Base-by-base conservation (phyloP, 805 yeast genomes). In the Hanseniaspora valbyensis region DNA sequence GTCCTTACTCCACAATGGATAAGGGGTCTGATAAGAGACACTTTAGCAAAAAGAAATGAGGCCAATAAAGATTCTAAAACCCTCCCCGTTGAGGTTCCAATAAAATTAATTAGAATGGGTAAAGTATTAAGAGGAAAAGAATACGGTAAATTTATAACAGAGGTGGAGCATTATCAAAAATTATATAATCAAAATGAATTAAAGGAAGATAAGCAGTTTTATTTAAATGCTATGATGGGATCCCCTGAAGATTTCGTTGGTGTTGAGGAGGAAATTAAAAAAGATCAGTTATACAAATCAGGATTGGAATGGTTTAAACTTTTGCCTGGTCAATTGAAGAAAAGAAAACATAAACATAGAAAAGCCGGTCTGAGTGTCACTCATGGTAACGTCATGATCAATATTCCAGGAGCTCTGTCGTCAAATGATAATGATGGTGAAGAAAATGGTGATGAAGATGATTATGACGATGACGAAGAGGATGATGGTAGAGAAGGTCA, bases 181-280 rank as follows among this genome's bases (percentile, higher is more conserved):
- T 4, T 7, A 18, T 3, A 8, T 9, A 25, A 19, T n/a, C 21
- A 39, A 13, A n/a, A 39, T 25, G 6, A 14, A 4, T 18, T 34
- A 19, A 16, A 13, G 6, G 53, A 58, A n/a, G 69, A 69, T 41
- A 62, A 67, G 53, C 79, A 77, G 32, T 25, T 46, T 18, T 46
- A 40, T 14, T 9, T 46, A 21, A 46, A 46, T 28, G 51, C 51
- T 1, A 46, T 46, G 51, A 46, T 46, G 39, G 51, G 51, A 21
- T 30, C 41, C 5, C 12, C 5, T 3, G 51, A 46, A 18, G 51
- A 46, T 16, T 46, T 29, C 14, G 28, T 33, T 2, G 25, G 44
- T 2, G n/a, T 5, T 13, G 51, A 40, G 4, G 44, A 30, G 22
- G 51, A 46, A 33, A 18, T 13, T 8, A 33, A 40, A 24, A 39